Evolutionary conservation across 225 moss, liverwort and hornwort species (phyloP), one percentile per base, ranked within the genome.

Genomic region (Climacium dendroides): DNA sequence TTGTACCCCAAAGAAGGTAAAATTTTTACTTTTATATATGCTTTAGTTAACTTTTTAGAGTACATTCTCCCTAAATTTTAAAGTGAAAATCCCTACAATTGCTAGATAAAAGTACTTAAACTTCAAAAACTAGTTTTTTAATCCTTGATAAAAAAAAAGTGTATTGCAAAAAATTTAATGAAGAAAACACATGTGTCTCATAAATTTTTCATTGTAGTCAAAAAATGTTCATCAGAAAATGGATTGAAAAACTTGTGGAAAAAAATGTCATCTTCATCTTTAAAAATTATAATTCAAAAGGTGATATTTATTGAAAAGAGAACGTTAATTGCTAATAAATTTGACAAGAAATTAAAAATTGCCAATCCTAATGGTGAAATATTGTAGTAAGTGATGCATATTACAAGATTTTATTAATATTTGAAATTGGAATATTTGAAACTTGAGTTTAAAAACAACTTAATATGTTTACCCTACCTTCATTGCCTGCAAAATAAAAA

Each of bases 1-100:
- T 32, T 0, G 0, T 50, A 47, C 0, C 0, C 12, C 2, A 50
- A 20, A 30, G 2, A 50, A 50, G 5, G 30, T 74, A 5, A 34
- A 50, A 50, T 34, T 1, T 50, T 32, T 0, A 20, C 5, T 30
- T 74, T 20, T 50, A 20, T 7, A 6, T 20, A 18, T 74, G 48
- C 4, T 47, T 47, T 7, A 4, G 4, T 19, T 30, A 19, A 71
- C 3, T 39, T 26, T 0, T 43, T 71, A 13, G 6, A 29, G 4
- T 47, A 6, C 4, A 73, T 47, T 10, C 4, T 47, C 0, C 2
- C 0, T 10, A 45, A 73, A 73, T 1, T 72, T 45, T 16, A 29
- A 1, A 29, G 17, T 28, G 6, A 72, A 72, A 45, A 26, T 72
- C 2, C 17, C 17, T 3, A 3, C 4, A 73, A 29, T 26, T 47